Evolutionary conservation across 2,329 filamentous ascomycete species (phyloP).

Genomic region (Boeremia lycopersici): DNA sequence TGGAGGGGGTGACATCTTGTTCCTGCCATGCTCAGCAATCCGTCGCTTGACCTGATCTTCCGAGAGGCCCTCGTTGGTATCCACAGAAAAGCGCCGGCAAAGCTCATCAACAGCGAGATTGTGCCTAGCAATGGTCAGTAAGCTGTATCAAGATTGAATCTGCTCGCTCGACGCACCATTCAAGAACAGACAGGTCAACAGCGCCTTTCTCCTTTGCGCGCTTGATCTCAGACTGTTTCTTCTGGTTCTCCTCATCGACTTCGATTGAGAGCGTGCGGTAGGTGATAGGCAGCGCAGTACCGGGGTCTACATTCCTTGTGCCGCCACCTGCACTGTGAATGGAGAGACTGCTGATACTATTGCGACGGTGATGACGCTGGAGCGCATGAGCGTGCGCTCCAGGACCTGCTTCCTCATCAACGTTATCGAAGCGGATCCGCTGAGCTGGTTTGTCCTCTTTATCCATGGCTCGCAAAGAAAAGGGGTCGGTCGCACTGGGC

Average conservation of each 20-base stretch:
- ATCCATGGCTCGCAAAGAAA: conserved; percentile 26
- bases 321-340: conserved; percentile 44
- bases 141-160: too few relatives aligned
- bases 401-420: conserved; percentile 44
- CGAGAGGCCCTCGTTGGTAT: conserved; percentile 64
- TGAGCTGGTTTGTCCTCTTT: conserved; percentile 32
- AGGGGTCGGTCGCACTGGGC: conserved; percentile 5
- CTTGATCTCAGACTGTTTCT: conserved; percentile 36
- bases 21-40: conserved; percentile 67
- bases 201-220: conserved; percentile 43
- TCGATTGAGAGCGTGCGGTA: conserved; percentile 55
- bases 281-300: conserved; percentile 51
- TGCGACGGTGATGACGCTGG: conserved; percentile 35
- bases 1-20: conserved; percentile 69
- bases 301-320: conserved; percentile 48
- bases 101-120: conserved; percentile 63
- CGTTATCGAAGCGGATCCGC: conserved; percentile 29
- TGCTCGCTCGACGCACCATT: conserved; percentile 53
- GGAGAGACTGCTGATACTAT: conserved; percentile 45
- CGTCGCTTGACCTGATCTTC: conserved; percentile 61
- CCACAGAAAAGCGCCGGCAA: conserved; percentile 64
- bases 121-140: conserved; percentile 52
- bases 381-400: conserved; percentile 27
- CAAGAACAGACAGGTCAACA: conserved; percentile 58
- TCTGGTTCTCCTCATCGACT: conserved; percentile 44